Evolutionary conservation across 495 filamentous ascomycete genomes (phyloP).

Genomic region (Tuber indicum): DNA sequence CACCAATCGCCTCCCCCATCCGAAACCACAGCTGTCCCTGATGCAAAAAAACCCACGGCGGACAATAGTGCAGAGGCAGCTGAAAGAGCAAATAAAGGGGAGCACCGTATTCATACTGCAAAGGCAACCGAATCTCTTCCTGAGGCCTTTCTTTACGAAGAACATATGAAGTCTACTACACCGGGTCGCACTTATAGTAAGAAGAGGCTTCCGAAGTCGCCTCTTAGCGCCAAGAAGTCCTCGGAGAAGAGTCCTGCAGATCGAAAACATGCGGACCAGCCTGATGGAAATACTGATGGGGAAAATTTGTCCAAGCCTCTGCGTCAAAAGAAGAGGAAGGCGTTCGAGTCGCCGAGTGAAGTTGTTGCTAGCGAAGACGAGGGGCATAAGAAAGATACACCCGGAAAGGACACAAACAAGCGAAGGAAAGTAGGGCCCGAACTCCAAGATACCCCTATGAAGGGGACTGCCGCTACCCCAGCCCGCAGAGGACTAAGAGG

Average conservation of each 20-base stretch:
- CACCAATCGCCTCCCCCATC: background rate
- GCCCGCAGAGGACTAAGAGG: constrained; percentile 17
- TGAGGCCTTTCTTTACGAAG: constrained; percentile 37
- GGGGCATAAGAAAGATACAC: background rate
- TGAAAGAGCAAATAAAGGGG: background rate
- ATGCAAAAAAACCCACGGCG: background rate
- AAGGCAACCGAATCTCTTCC: constrained; percentile 18
- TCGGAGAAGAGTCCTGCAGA: background rate
- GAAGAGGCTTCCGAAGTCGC: constrained; percentile 8
- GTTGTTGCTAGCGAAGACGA: background rate
- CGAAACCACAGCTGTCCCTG: background rate
- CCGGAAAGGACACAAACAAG: background rate
- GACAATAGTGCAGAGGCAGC: background rate
- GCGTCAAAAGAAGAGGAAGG: background rate
- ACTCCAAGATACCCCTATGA: background rate
- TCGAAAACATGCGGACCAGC: background rate
- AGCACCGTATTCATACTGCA: background rate
- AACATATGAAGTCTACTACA: constrained; percentile 33
- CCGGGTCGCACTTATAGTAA: constrained; percentile 32
- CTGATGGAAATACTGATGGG: background rate
- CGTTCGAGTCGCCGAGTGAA: background rate
- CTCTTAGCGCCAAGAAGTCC: constrained; percentile 6
- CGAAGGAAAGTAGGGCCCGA: background rate
- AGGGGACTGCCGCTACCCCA: background rate
- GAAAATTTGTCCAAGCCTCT: background rate